A percentile compares a stretch with the other conserved stretches of the same genome.
Conservation (phyloP, 2,329 filamentous ascomycete genomes). For the Claviceps maximensis region DNA sequence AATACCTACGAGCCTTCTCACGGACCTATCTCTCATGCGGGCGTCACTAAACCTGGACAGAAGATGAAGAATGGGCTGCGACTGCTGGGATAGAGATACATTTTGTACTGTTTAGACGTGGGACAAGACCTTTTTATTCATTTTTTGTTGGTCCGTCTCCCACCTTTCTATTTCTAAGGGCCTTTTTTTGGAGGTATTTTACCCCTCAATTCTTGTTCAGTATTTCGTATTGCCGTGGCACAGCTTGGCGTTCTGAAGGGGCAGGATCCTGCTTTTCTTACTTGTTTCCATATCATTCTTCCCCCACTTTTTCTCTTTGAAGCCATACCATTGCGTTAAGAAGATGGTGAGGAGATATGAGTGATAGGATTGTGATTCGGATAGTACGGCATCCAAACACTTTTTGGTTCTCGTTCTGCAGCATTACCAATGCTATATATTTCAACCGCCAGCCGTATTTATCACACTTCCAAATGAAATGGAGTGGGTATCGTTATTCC, state of each 20-base stretch:
- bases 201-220: not conserved
- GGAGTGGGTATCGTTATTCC: not conserved
- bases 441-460: not conserved
- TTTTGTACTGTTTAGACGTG: not conserved
- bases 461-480: not conserved
- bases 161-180: not conserved
- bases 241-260: not conserved
- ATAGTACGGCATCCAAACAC: no score
- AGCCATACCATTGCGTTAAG: no score
- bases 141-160: no score
- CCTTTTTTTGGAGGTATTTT: not conserved
- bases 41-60: slow-evolving; percentile 47
- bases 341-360: no score
- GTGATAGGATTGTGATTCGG: no score
- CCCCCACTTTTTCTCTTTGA: no score
- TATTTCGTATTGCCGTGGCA: not conserved
- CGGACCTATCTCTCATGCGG: slow-evolving; percentile 35
- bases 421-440: not conserved
- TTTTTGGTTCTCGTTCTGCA: no score
- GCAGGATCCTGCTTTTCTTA: no score
- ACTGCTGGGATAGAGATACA: slow-evolving; percentile 36
- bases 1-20: slow-evolving; percentile 36
- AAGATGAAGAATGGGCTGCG: slow-evolving; percentile 56
- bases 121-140: no score
- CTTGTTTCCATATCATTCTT: no score